Percentiles rank a stretch among this genome's conserved stretches.
These are phyloP conservation scores for Microbotryum intermedium DNA, from an alignment of 1,284 basidiomycete genomes.

Conservation along the genomic window DNA sequence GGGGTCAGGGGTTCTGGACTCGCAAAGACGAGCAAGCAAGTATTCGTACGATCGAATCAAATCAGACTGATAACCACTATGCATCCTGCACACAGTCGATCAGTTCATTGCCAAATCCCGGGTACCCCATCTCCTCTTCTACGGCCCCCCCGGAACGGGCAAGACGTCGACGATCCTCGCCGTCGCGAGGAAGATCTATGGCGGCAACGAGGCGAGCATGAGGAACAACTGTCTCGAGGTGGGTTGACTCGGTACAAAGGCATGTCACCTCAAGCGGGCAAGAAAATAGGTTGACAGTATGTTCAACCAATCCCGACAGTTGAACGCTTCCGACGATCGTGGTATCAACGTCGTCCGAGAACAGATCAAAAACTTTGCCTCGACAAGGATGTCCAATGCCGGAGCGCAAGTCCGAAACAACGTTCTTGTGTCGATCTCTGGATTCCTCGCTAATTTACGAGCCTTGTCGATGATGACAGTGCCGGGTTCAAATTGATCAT, in stretches of 20 bases:
- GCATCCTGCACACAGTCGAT: constrained; percentile 56
- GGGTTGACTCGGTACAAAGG: constrained; percentile 24
- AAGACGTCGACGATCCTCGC: constrained; percentile 98
- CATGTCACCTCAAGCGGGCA: no score
- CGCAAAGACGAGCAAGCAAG: no score
- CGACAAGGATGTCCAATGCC: constrained; percentile 75
- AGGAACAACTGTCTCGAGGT: constrained; percentile 91
- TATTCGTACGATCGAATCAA: not conserved
- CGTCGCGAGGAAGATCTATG: constrained; percentile 87
- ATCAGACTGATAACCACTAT: not conserved
- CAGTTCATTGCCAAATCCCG: constrained; percentile 93
- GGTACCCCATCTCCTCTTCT: constrained; percentile 90
- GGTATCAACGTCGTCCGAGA: constrained; percentile 98
- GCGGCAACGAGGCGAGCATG: constrained; percentile 40
- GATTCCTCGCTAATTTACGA: constrained; percentile 1
- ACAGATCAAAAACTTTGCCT: constrained; percentile 97
- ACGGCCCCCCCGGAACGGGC: constrained; percentile 93
- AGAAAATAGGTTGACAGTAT: no score
- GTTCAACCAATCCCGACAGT: constrained; percentile 42
- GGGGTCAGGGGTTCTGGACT: no score
- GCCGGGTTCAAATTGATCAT: constrained; percentile 97
- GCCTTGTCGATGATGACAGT: constrained; percentile 38
- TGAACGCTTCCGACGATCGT: constrained; percentile 96
- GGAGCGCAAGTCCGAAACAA: constrained; percentile 31
- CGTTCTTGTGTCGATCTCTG: no score